Evolutionary conservation across 2,329 filamentous ascomycete genomes (phyloP), one percentile per base, ranked within the genome.

Genomic region (Sclerotiophoma versabilis): DNA sequence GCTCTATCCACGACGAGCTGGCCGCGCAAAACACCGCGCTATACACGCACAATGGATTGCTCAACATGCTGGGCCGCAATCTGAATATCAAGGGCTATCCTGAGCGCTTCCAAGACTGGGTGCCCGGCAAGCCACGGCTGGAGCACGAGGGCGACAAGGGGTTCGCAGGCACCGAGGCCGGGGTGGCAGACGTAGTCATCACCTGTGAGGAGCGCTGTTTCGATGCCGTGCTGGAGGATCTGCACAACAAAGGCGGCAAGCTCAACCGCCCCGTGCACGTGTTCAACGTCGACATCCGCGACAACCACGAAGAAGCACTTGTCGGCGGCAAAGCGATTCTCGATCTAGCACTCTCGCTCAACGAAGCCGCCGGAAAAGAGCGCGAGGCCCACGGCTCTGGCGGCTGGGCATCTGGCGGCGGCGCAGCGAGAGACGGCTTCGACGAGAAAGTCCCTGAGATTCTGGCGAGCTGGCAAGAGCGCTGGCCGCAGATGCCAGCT

Each of bases 171-270:
- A 90, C 90, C 7, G 95, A 99, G 75, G 90, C 88, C 7, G 95
- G 95, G 6, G 83, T 96, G 4, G 93, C 96, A 0, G 95, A 99
- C 72, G 81, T 98, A 6, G 93, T 99, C 54, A 93, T 99, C 64
- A 99, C 95, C 0, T 99, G 95, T 71, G 95, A 99, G 75, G 95
- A 99, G 77, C 84, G 95, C 57, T 99, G 95, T 73, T 99, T 96
- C 92, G 95, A 99, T 76, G 93, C 95, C 4, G 95, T 99, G 27
- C 84, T 99, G 10, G 95, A 99, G 68, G 93, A 99, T 73, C 81
- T 99, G 46, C 85, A 96, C 58, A 90, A 87, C 66, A 86, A 96
- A 58, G 95, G 93, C 7, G 87, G 89, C 0, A 89, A 91, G 3
- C 81, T 99, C 52, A 99, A 99, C 75, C 83, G 92, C 2, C 93